Evolutionary conservation across 352 stramenopile species (phyloP).

Genomic region (Globisporangium alternatum): DNA sequence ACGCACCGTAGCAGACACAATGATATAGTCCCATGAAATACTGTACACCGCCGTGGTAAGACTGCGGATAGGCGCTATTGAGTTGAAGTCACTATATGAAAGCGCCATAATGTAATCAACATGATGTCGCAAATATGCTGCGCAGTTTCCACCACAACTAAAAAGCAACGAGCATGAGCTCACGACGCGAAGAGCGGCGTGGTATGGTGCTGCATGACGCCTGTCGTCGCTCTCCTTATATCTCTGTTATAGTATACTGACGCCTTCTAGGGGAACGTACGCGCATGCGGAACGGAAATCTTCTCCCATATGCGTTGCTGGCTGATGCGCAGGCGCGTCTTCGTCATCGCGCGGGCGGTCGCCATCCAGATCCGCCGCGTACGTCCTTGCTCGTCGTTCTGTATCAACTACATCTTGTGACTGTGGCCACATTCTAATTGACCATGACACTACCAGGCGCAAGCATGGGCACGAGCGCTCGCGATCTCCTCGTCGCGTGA

Average conservation of each 20-base stretch:
- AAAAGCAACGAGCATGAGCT: conserved; percentile 4
- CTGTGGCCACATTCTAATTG: background rate
- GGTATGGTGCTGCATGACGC: conserved; percentile 10
- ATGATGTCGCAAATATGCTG: background rate
- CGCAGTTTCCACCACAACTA: background rate
- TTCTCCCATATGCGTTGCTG: conserved; percentile 19
- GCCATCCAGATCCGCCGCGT: conserved; percentile 20
- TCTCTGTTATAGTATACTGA: conserved; percentile 5
- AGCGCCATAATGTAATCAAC: background rate
- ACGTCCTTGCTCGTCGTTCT: background rate
- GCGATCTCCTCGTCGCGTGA: conserved; percentile 5
- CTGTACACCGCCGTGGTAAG: background rate
- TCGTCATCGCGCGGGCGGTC: conserved; percentile 26
- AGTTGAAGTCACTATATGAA: background rate
- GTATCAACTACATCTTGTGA: background rate
- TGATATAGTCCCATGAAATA: background rate
- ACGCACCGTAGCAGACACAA: background rate
- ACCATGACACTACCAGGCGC: conserved; percentile 6
- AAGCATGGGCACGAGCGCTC: conserved; percentile 23
- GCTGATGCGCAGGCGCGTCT: conserved; percentile 22
- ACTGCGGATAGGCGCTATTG: background rate
- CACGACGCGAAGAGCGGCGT: background rate
- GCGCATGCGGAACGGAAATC: background rate
- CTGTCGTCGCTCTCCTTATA: background rate
- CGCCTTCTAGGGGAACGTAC: conserved; percentile 11